phyloP scores from a whole-genome alignment of 2,329 filamentous ascomycete species.

The Corniculantispora saksenae region DNA sequence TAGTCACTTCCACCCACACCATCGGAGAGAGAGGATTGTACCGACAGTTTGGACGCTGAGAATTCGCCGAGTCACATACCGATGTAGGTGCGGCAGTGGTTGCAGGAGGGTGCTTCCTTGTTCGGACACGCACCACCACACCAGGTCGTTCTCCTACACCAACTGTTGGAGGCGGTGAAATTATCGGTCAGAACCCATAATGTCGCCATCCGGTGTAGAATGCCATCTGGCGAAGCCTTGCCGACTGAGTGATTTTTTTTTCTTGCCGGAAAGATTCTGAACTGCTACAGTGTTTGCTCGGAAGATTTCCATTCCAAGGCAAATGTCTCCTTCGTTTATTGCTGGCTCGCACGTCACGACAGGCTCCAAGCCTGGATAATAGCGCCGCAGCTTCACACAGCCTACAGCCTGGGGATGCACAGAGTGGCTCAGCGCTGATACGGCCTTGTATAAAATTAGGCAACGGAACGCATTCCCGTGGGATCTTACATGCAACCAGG shows the following conservation, averaged over 20 bases:
- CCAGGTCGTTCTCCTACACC: background rate
- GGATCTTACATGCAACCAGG: background rate
- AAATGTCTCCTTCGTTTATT: background rate
- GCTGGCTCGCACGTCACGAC: background rate
- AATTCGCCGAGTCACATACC: constrained; percentile 8
- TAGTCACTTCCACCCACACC: background rate
- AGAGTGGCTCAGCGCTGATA: constrained; percentile 5
- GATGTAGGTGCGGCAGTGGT: constrained; percentile 1
- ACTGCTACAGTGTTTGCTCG: background rate
- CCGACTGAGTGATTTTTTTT: too few relatives aligned
- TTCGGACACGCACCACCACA: background rate
- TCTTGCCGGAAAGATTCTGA: background rate
- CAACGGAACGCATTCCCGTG: background rate
- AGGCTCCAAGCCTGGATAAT: background rate
- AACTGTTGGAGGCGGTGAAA: constrained; percentile 2
- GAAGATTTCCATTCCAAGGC: too few relatives aligned
- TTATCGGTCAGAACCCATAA: background rate
- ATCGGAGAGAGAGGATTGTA: background rate
- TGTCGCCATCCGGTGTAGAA: background rate
- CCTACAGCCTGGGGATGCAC: constrained; percentile 2
- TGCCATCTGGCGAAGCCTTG: background rate
- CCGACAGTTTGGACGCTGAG: background rate
- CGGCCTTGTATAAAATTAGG: background rate
- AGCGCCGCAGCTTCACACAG: background rate
- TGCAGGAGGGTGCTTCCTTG: background rate